These are phyloP conservation scores for Pharus latifolius DNA, from an alignment of 176 grass and related monocot genomes.

Conservation along the genomic window DNA sequence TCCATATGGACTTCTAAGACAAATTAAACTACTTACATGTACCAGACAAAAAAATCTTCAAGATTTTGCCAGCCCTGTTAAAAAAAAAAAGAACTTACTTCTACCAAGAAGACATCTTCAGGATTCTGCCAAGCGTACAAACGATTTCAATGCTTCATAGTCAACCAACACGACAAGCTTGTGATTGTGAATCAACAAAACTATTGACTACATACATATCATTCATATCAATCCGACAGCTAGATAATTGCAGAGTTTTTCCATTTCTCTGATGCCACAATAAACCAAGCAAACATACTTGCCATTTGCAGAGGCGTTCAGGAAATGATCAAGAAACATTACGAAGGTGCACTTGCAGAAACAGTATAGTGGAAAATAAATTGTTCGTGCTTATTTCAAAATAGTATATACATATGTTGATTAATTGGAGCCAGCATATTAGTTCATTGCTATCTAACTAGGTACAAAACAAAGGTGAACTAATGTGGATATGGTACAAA, in stretches of 20 bases:
- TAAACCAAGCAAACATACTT: background rate
- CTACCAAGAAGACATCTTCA: background rate
- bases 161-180: background rate
- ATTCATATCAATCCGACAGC: background rate
- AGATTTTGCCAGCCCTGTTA: background rate
- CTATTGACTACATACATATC: background rate
- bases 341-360: background rate
- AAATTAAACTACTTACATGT: background rate
- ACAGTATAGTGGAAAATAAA: background rate
- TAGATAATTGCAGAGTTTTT: background rate
- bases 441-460: background rate
- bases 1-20: background rate
- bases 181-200: background rate
- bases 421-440: too few species aligned
- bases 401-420: background rate
- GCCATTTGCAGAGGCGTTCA: background rate
- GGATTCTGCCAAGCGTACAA: background rate
- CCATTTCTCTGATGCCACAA: too few species aligned
- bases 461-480: too few species aligned
- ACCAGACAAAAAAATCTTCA: background rate
- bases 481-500: background rate
- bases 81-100: background rate
- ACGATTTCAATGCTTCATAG: constrained; percentile 4
- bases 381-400: background rate
- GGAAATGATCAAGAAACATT: background rate